Evolutionary conservation across 805 yeast species (phyloP).

Genomic region (Candida anglica): DNA sequence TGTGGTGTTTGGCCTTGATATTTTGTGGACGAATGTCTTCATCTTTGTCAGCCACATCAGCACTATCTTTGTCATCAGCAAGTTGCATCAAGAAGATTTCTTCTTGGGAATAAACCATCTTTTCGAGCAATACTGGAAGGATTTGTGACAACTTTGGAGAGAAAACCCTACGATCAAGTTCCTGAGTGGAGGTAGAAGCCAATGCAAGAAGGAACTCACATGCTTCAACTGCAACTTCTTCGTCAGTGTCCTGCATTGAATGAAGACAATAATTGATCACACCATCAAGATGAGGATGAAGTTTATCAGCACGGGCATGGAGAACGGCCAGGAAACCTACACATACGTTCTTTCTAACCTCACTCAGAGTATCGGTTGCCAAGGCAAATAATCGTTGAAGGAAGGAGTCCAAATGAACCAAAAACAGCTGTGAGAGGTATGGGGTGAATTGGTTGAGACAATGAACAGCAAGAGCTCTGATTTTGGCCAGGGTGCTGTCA

Average conservation of each 20-base stretch:
- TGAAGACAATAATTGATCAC: constrained; percentile 81
- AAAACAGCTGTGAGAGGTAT: constrained; percentile 61
- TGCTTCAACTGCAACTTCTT: constrained; percentile 83
- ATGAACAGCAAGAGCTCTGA: constrained; percentile 60
- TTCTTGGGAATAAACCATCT: constrained; percentile 86
- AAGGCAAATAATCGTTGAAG: constrained; percentile 61
- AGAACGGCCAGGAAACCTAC: constrained; percentile 66
- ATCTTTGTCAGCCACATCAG: constrained; percentile 71
- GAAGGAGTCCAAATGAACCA: constrained; percentile 62
- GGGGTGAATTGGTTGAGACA: constrained; percentile 77
- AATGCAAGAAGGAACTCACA: constrained; percentile 85
- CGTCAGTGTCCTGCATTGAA: constrained; percentile 55
- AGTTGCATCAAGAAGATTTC: constrained; percentile 63
- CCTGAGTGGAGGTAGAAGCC: constrained; percentile 59
- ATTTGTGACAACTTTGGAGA: constrained; percentile 56
- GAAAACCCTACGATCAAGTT: constrained; percentile 32
- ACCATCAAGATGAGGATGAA: constrained; percentile 79
- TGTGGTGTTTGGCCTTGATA: constrained; percentile 56
- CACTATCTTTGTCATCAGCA: constrained; percentile 72
- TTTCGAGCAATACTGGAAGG: constrained; percentile 71
- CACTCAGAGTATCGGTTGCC: constrained; percentile 58
- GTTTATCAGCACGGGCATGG: constrained; percentile 75
- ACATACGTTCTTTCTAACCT: constrained; percentile 73
- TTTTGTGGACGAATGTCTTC: constrained; percentile 85
- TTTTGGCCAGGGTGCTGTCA: constrained; percentile 33